Base-by-base conservation (phyloP, 176 grass and related monocot species). In the Oryza australiensis region DNA sequence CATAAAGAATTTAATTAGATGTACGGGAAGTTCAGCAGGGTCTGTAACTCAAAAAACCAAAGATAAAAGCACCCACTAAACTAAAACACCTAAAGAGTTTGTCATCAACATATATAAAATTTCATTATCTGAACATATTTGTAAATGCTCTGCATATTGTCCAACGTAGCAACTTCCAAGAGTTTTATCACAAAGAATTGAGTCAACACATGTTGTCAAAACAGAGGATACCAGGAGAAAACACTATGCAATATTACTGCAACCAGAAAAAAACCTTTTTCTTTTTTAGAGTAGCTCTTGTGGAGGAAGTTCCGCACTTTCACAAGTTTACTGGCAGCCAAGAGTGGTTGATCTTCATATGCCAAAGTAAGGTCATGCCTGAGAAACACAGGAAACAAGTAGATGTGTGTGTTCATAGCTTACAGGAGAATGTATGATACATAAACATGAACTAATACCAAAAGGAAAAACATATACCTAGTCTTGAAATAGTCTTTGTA, bases 291-390 rank as follows among this genome's bases (percentile, higher is more conserved):
- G 62, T 78, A 35, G 5, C 70, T n/a, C 46, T 71, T 91, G 2
- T 48, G 69, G 46, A 94, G 78, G 27, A 89, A 91, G 60, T 94
- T 97, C 40, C 82, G 71, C 57, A 69, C 77, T 89, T 74, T 78
- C 15, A 74, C 62, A 70, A 88, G 62, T 48, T 68, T 78, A 24
- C 66, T 49, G 49, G 84, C 91, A 53, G 80, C 66, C 53, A 97
- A 83, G 46, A 97, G 78, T 37, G 70, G 60, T 68, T 80, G 70
- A 59, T 64, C 80, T 76, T 89, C 91, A 84, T 13, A 83, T 48
- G 13, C 84, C 81, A 97, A 88, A 76, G 51, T 65, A 15, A 94
- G 64, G 49, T 4, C 87, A 88, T 94, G 40, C 63, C 94, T 97
- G 48, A 43, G 84, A 24, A 81, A 84, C 41, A 62, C 18, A 26